Evolutionary conservation across 2,329 filamentous ascomycete genomes (phyloP).

Genomic region (Trichoderma afroharzianum): DNA sequence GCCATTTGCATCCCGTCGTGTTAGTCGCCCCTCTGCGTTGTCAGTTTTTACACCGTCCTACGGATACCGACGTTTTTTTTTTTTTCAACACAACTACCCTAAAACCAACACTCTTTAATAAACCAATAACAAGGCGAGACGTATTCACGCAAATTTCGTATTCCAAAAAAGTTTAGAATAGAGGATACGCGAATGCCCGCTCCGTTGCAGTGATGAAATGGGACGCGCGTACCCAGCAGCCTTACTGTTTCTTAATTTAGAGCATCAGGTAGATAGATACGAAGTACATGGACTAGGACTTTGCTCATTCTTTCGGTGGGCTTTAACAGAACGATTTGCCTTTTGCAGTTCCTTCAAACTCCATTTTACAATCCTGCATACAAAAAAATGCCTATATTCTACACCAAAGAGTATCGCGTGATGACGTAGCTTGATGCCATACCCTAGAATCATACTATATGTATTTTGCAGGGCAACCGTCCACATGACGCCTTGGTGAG

Average conservation of each 20-base stretch:
- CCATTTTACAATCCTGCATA: neutral
- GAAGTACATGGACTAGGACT: neutral
- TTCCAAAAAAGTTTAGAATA: too few relatives aligned
- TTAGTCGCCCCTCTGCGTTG: neutral
- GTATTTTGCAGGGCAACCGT: neutral
- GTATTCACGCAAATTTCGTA: neutral
- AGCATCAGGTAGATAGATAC: neutral
- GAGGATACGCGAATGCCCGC: neutral
- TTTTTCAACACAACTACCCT: neutral
- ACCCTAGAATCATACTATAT: neutral
- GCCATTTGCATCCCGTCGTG: neutral
- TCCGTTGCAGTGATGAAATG: neutral
- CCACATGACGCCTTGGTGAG: constrained; percentile 1
- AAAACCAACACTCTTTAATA: neutral
- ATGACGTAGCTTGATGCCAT: neutral
- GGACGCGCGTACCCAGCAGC: neutral
- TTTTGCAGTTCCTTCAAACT: neutral
- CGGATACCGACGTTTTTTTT: neutral
- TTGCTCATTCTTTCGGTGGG: neutral
- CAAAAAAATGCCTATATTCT: neutral
- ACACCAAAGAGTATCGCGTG: neutral
- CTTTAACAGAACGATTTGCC: neutral
- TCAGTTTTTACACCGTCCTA: neutral
- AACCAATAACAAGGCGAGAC: neutral
- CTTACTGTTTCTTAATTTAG: neutral